Conservation (phyloP, 192 early-diverging fungal genomes). For the Coemansia sp. region DNA sequence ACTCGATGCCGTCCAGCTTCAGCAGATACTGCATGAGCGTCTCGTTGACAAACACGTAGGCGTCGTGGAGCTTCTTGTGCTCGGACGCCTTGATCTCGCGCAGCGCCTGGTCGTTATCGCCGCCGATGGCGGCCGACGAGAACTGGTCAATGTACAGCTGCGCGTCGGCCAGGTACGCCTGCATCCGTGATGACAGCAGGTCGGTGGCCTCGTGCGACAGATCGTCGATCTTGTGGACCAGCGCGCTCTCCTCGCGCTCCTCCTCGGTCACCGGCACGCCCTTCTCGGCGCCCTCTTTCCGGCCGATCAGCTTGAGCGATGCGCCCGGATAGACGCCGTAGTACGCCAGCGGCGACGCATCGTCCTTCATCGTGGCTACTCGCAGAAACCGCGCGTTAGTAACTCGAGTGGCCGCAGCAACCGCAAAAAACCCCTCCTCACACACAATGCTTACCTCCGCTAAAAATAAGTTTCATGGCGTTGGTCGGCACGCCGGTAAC, state of each 20-base stretch:
- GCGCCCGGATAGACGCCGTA: conserved; percentile 75
- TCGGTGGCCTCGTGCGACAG: conserved; percentile 43
- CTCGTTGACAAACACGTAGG: conserved; percentile 65
- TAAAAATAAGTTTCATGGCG: conserved; percentile 67
- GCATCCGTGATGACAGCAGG: conserved; percentile 45
- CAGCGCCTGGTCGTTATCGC: conserved; percentile 31
- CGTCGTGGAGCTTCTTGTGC: conserved; percentile 63
- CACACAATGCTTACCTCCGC: conserved; percentile 73
- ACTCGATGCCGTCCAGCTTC: conserved; percentile 68
- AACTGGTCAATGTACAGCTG: conserved; percentile 50
- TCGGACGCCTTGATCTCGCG: conserved; percentile 40
- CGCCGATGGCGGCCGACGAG: conserved; percentile 23
- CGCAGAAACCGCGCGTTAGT: not conserved
- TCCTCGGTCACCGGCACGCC: conserved; percentile 26
- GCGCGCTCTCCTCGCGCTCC: conserved; percentile 45
- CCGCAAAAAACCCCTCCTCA: no score
- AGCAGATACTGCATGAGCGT: conserved; percentile 74
- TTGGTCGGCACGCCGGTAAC: conserved; percentile 73
- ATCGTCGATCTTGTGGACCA: conserved; percentile 50
- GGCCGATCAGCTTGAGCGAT: conserved; percentile 69
- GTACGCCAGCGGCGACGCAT: conserved; percentile 59
- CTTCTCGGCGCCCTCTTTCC: conserved; percentile 41
- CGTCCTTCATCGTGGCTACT: conserved; percentile 71
- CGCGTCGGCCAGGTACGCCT: conserved; percentile 44
- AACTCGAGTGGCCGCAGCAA: not conserved